Evolutionary conservation across 2,329 filamentous ascomycete genomes (phyloP).

Genomic region (Diatrype stigma): DNA sequence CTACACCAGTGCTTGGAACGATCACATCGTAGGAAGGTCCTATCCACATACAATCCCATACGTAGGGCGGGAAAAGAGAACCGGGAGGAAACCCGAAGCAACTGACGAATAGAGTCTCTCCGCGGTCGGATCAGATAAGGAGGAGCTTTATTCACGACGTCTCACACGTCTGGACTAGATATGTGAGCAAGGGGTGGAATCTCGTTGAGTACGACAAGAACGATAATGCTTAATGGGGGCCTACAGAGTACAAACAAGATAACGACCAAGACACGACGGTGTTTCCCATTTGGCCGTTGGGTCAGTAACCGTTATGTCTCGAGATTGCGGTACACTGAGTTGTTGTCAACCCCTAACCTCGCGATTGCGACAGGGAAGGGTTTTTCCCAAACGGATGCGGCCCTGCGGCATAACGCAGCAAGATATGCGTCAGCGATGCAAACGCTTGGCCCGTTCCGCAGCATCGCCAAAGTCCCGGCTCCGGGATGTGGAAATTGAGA

Average conservation of each 20-base stretch:
- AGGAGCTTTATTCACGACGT: conserved; percentile 12
- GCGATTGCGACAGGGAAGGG: conserved; percentile 8
- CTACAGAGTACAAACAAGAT: conserved; percentile 16
- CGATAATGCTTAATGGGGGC: conserved; percentile 10
- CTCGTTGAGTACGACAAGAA: conserved; percentile 15
- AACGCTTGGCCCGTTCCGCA: conserved; percentile 19
- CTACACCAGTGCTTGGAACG: neutral
- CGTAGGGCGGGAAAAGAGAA: conserved; percentile 1
- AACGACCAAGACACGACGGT: conserved; percentile 15
- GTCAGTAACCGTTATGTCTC: conserved; percentile 6
- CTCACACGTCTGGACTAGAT: conserved; percentile 14
- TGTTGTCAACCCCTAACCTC: conserved; percentile 18
- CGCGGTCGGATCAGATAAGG: conserved; percentile 5
- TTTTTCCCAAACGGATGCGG: conserved; percentile 17
- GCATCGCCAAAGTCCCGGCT: neutral
- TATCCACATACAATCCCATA: conserved; percentile 9
- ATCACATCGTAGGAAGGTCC: conserved; percentile 8
- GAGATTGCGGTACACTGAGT: conserved; percentile 14
- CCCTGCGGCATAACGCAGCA: conserved; percentile 13
- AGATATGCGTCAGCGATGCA: conserved; percentile 16
- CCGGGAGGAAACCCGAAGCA: neutral
- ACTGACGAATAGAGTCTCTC: conserved; percentile 8
- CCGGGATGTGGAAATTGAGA: neutral
- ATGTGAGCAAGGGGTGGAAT: conserved; percentile 14
- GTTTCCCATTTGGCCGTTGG: conserved; percentile 8